Conservation (phyloP, 2,329 filamentous ascomycete genomes). For the Mycosphaerella arachidis region DNA sequence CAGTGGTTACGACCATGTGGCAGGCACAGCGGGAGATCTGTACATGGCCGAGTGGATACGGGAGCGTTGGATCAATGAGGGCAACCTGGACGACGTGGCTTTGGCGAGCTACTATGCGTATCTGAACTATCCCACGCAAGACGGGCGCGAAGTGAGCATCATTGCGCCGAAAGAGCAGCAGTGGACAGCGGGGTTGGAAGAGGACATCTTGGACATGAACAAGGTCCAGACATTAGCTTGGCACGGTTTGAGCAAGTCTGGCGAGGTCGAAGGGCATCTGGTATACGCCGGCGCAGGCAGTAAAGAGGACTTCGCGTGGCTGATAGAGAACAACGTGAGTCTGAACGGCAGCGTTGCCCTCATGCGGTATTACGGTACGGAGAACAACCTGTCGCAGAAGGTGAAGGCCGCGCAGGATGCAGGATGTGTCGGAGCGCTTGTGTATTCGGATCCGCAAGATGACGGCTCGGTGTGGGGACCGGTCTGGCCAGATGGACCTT, state of each 20-base stretch:
- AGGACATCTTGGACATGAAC: constrained; percentile 64
- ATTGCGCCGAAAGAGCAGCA: constrained; percentile 59
- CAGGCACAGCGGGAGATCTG: constrained; percentile 89
- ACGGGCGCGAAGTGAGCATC: constrained; percentile 78
- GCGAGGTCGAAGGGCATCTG: constrained; percentile 78
- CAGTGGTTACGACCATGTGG: constrained; percentile 81
- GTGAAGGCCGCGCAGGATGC: constrained; percentile 84
- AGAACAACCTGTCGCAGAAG: constrained; percentile 71
- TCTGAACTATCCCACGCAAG: constrained; percentile 78
- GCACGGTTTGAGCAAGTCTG: constrained; percentile 82
- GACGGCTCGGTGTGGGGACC: constrained; percentile 64
- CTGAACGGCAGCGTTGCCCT: constrained; percentile 77
- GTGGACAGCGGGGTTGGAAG: constrained; percentile 82
- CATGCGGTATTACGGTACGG: constrained; percentile 72
- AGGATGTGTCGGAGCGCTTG: constrained; percentile 80
- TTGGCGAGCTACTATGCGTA: constrained; percentile 73
- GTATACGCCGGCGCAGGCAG: constrained; percentile 93
- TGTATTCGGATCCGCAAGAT: constrained; percentile 86
- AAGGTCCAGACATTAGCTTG: constrained; percentile 69
- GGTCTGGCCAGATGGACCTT: constrained; percentile 70
- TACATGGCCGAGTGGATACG: constrained; percentile 80
- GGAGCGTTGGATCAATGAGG: constrained; percentile 66
- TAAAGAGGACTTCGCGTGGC: constrained; percentile 70
- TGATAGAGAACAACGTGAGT: constrained; percentile 67
- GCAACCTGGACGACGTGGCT: constrained; percentile 63